A percentile compares a stretch with the other conserved stretches of the same genome.
Conservation (phyloP, 163 green algal species). For the Coccomyxa subellipsoidea region DNA sequence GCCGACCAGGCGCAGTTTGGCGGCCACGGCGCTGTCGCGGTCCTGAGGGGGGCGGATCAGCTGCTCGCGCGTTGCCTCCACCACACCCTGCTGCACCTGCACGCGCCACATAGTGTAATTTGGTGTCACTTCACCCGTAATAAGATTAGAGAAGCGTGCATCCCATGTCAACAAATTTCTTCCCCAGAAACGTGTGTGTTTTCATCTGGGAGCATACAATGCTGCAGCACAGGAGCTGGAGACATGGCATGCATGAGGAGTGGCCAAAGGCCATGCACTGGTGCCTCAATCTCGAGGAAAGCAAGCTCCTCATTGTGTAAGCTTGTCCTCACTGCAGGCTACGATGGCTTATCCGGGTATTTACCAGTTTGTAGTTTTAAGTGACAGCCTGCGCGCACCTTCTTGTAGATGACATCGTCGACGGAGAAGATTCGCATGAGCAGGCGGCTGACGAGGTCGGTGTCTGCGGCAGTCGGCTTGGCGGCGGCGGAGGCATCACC, state of each 20-base stretch:
- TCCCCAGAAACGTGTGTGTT: neutral
- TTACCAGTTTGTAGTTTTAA: too few species aligned
- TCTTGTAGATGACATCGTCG: constrained; percentile 27
- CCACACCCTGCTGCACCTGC: neutral
- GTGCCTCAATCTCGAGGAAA: neutral
- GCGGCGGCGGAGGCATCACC: neutral
- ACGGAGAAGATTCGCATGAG: constrained; percentile 29
- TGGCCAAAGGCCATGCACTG: neutral
- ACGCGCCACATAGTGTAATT: neutral
- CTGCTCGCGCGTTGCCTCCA: neutral
- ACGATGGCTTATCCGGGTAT: too few species aligned
- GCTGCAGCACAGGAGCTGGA: neutral
- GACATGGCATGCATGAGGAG: neutral
- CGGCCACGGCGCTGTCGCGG: neutral
- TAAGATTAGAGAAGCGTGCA: too few species aligned
- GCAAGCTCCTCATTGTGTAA: neutral
- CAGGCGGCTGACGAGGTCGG: constrained; percentile 25
- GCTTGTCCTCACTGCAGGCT: too few species aligned
- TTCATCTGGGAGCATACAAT: neutral
- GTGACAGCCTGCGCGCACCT: neutral
- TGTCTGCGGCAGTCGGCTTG: neutral
- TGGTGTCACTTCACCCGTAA: too few species aligned
- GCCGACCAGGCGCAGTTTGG: neutral
- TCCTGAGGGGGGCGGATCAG: neutral
- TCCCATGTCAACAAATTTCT: too few species aligned